Evolutionary conservation across 495 filamentous ascomycete species (phyloP), one percentile per base, ranked within the genome.

Genomic region (Aspergillus biplanus): DNA sequence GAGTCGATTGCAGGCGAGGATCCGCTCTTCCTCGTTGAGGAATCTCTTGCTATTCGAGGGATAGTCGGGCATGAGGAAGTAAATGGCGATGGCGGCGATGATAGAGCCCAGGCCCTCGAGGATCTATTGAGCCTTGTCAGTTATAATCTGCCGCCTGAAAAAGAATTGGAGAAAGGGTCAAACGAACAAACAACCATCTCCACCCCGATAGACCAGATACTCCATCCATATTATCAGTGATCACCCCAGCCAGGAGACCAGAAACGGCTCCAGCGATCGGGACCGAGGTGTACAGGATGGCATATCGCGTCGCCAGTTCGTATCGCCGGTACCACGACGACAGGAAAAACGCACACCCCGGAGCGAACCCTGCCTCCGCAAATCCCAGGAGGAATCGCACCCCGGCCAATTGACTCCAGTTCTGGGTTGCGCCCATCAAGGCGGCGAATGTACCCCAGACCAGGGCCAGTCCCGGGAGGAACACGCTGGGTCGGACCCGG

Each of bases 21-120:
- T 31, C 11, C 49, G 18, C 49, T 52, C 49, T 31, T 52, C 49
- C 4, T 52, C 49, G 49, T 5, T 52, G 15, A 52, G 21, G 21
- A 52, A 52, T 21, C 49, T 5, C n/a, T 11, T 21, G 49, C 49
- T 52, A 1, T 21, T 52, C 21, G 49, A 52, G 49, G 49, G 49
- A 31, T 52, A 52, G 49, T 52, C 49, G n/a, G 49, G 49, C 49
- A 52, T 52, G n/a, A 52, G 15, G 49, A 52, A 52, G 18, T 52
- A 52, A 32, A 52, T 52, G 5, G 12, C 49, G n/a, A 52, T 31
- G n/a, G 49, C 49, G 15, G 49, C 49, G n/a, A 31, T 31, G 18
- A 52, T 31, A 3, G 49, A 52, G 3, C 18, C 49, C 6, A 52
- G 37, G 37, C 37, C 37, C 37, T 39, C 37, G 37, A 39, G 37